Base-by-base conservation (phyloP, 163 green algal species). In the Botryococcus braunii region DNA sequence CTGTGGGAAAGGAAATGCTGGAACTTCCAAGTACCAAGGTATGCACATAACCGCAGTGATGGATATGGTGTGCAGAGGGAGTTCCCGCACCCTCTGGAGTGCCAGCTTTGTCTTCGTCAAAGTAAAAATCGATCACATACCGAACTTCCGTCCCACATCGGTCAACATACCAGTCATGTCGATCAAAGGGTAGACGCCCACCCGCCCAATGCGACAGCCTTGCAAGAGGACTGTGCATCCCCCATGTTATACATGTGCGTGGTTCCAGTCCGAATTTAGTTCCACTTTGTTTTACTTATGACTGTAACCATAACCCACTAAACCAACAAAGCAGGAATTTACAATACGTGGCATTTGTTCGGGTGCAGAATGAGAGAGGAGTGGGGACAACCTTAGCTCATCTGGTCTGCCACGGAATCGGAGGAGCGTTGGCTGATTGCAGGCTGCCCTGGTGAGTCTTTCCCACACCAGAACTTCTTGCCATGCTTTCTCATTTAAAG, bases 91-190 rank as follows among this genome's bases (percentile, higher is more conserved):
- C 86, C 76, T 90, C 80, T n/a, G 82, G 74, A 8, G 79, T 91
- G 47, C 90, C 91, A 27, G 90, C 91, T 61, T 91, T 91, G 40
- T 92, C 81, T 34, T 98, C 92, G 74, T 96, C 81, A 70, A 95
- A 97, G 77, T 98, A 98, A 75, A 97, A 98, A 74, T 98, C 92
- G 58, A 98, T 97, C 47, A 98, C 82, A 79, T 98, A 98, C n/a
- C 92, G 83, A 35, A 97, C 88, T 69, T 96, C 83, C 60, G 79
- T 36, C 1, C 92, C 92, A 71, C 87, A 95, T 32, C 92, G 81
- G 73, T 97, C 89, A 7, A 98, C 77, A 39, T 86, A 90, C 92
- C 92, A 98, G 75, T 98, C 92, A 71, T 98, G 92, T 8, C 92
- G 78, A 78, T 98, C 92, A 83, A 98, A 98, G 2, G 92, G 92